Evolutionary conservation across 805 yeast genomes (phyloP), one percentile per base, ranked within the genome.

Genomic region (Kluyveromyces starmeri): DNA sequence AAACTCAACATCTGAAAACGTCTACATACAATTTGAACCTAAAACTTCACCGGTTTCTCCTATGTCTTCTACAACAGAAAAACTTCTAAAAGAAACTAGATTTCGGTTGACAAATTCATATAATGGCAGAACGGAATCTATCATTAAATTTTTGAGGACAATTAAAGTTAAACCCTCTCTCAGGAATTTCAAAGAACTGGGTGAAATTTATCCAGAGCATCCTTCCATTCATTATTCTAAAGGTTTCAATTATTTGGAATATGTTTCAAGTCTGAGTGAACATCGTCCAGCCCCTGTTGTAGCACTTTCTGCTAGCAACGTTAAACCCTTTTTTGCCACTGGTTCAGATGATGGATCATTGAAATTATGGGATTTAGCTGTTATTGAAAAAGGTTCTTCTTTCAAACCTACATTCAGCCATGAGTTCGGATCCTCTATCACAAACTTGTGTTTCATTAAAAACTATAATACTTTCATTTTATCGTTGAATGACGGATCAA

Each of bases 291-390:
- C 46, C 33, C 48, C 74, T 2, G 62, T 86, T n/a, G 74, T 67
- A 15, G 59, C 77, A 18, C 50, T 85, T 7, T 71, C 67, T 1
- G 69, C 73, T 0, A 68, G 83, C 4, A 76, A 80, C 0, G 76
- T 79, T 19, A 68, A 74, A 11, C 70, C 71, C 16, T 79, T 73
- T 43, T 76, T 89, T 42, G 61, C 85, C 2, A 77, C 92, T 2
- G 95, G 86, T 2, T 83, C 92, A 6, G 81, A 77, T 31, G 69
- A 70, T 19, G 95, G 96, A 0, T 50, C 61, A 2, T 48, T 92
- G 25, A 79, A 75, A 43, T 56, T 89, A 0, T 92, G 96, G 96
- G 94, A 84, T 49, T 57, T 78, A 1, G 47, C 61, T 7, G 72
- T 75, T 38, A 58, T 88, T 23, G 84, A 78, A 34, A 70, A 70